Evolutionary conservation across 441 rosid species (phyloP), one percentile per base, ranked within the genome.

Genomic region (Omphalea diandra): DNA sequence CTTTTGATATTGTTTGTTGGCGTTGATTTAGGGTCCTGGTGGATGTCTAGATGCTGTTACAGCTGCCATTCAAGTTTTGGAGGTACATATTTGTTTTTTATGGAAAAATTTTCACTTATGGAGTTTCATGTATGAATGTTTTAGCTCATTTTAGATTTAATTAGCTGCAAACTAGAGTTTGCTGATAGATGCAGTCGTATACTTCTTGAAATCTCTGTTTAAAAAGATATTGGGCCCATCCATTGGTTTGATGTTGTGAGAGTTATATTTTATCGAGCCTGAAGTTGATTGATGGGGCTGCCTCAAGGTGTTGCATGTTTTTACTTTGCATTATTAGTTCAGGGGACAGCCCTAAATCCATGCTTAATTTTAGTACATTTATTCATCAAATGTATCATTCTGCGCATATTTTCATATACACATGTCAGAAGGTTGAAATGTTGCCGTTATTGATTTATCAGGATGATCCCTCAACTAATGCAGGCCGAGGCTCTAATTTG

Each of bases 401-500:
- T 26, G 18, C 31, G 14, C 12, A 33, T 36, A 24, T 33, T 50
- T 26, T 29, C 29, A 20, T 40, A 8, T 27, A 32, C 24, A 6
- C 10, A 15, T 15, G 26, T 36, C 2, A 27, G 29, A 38, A 52
- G 44, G 36, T 18, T 60, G 55, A 40, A 17, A 26, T 32, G 17
- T 24, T 75, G 22, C 52, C 27, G 15, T 43, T 47, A 2, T 22
- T 60, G 44, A 24, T 69, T 57, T 5, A 7, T 73, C 71, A 94
- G 97, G 96, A 94, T 63, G 98, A 91, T 71, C 93, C 97, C 9
- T 67, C 83, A 74, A 88, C 94, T 58, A 94, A 94, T 87, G 93
- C 97, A 9, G 98, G 98, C 44, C 79, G 96, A 72, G 98, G 98
- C 50, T 94, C 98, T 50, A 94, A 89, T 83, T 81, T 94, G 83